A percentile compares a stretch with the other conserved stretches of the same genome.
Evolutionary conservation across 352 stramenopile genomes (phyloP).

Genomic region (Phytopythium boreale): DNA sequence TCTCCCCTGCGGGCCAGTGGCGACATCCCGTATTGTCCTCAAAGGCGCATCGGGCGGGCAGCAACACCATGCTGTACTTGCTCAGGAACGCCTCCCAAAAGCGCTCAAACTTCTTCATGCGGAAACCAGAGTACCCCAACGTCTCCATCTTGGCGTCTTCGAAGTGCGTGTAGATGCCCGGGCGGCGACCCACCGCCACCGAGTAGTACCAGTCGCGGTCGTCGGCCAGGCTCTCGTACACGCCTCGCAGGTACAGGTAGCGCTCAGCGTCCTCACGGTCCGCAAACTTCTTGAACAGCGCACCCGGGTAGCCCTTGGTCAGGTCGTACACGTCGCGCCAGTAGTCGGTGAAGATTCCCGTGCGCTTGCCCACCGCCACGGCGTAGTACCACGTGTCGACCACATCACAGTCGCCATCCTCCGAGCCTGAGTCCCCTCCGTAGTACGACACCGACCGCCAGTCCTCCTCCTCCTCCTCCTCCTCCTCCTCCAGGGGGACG

Average conservation of each 20-base stretch:
- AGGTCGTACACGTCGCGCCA: neutral
- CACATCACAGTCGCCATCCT: neutral
- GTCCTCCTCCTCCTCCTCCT: neutral
- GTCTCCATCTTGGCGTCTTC: constrained; percentile 31
- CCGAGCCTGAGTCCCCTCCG: neutral
- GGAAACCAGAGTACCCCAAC: constrained; percentile 32
- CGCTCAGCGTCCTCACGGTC: neutral
- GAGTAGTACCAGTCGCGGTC: constrained; percentile 13
- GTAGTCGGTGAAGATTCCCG: constrained; percentile 11
- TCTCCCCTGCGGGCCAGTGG: constrained; percentile 11
- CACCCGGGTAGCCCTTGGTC: constrained; percentile 1
- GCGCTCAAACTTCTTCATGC: constrained; percentile 58
- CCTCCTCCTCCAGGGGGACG: neutral
- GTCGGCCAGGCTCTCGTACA: neutral
- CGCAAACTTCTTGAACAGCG: constrained; percentile 8
- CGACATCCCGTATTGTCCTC: neutral
- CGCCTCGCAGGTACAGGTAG: constrained; percentile 3
- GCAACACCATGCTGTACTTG: neutral
- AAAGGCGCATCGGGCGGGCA: neutral
- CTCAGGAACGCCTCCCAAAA: constrained; percentile 29
- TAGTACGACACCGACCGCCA: neutral
- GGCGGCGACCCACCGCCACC: constrained; percentile 4
- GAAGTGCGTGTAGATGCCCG: constrained; percentile 11
- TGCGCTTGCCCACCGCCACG: neutral
- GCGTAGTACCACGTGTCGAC: neutral